A percentile compares a stretch with the other conserved stretches of the same genome.
These are phyloP conservation scores for Crotalaria pallida DNA, from an alignment of 306 rosid genomes.

Conservation along the genomic window DNA sequence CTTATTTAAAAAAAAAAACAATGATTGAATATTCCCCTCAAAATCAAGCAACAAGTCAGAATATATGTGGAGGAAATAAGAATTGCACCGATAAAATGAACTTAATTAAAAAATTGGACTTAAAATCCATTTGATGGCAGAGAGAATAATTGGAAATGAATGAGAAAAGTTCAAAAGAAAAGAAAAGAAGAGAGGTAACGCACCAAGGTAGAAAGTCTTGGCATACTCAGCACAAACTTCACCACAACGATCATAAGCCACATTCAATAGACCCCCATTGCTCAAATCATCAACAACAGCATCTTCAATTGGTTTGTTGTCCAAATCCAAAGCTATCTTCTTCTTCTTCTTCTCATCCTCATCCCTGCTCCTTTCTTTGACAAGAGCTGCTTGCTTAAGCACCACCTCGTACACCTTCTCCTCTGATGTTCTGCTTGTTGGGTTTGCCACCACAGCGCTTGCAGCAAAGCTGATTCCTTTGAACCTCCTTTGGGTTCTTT, in stretches of 20 bases:
- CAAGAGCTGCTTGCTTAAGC: conserved; percentile 79
- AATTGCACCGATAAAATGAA: background rate
- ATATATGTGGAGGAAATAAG: too few relatives aligned
- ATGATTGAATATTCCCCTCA: background rate
- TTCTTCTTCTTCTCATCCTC: too few relatives aligned
- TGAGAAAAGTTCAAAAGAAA: background rate
- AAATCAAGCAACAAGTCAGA: background rate
- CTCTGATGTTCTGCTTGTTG: conserved; percentile 72
- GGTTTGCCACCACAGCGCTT: conserved; percentile 40
- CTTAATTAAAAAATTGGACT: background rate
- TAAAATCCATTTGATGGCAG: background rate
- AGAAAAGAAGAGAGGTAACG: background rate
- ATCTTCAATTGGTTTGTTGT: conserved; percentile 22
- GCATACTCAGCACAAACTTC: conserved; percentile 97
- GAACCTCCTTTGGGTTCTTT: conserved; percentile 25
- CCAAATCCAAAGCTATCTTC: conserved; percentile 30
- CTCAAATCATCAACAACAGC: conserved; percentile 40
- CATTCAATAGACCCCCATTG: conserved; percentile 54
- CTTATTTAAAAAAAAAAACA: too few relatives aligned
- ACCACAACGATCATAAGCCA: conserved; percentile 84
- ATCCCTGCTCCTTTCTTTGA: conserved; percentile 35
- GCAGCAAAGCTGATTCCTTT: conserved; percentile 46
- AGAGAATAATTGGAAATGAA: background rate
- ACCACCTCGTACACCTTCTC: conserved; percentile 91
- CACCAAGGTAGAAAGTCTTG: conserved; percentile 87